Base-by-base conservation (phyloP, 345 rosid species). In the Pistacia atlantica region DNA sequence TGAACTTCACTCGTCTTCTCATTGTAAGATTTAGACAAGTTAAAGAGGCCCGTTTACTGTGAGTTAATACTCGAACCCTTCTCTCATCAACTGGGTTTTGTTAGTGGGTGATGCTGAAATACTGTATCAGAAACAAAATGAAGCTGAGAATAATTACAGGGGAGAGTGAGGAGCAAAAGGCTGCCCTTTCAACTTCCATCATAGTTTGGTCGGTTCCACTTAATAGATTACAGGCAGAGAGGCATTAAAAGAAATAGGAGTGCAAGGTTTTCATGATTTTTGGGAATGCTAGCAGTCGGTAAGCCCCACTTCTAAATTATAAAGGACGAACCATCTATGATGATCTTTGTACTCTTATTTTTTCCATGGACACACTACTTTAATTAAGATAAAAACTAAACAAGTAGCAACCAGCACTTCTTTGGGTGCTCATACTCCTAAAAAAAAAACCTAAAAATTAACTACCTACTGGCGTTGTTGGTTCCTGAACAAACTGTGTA, bases 241-340 rank as follows among this genome's bases (percentile, higher is more conserved):
- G 77, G 62, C 75, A 81, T 46, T 75, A 79, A 77, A 64, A 69
- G 35, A 75, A 57, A 35, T 1, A 69, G 10, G 84, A 82, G 84
- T 79, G 87, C 82, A 45, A 62, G 57, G 70, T 73, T 78, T 78
- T 80, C 87, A 84, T 80, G 72, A 86, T 81, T 64, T 49, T 77
- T 74, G 58, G 62, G 78, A 77, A 60, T 81, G 81, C 46, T 42
- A 5, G 46, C 46, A 42, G 46, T 65, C 58, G 28, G 52, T 62
- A 71, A 84, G 72, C 90, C 54, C 88, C 85, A 81, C 85, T 72
- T 64, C 9, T 42, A 42, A 5, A 71, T 62, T 11, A 42, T 74
- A 25, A n/a, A 66, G 49, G 46, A 42, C 4, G 25, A 62, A 49
- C 49, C 63, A 25, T n/a, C 49, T 37, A 64, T 75, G 68, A 76